These are phyloP conservation scores for Hypoxylon crocopeplum DNA, from an alignment of 495 filamentous ascomycete genomes.

Conservation along the genomic window DNA sequence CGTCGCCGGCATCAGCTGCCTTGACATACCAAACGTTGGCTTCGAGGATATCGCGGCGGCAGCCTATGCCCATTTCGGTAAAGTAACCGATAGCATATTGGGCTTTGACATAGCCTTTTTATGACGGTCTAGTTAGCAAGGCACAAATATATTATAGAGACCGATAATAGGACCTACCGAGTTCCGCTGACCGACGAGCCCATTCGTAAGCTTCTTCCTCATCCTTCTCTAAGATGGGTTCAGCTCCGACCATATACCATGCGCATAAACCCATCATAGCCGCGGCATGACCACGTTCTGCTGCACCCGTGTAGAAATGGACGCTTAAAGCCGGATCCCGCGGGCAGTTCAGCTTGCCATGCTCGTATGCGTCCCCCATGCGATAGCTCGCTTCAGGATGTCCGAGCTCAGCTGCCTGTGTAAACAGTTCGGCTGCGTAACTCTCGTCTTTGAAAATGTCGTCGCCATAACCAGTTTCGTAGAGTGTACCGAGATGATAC, in stretches of 20 bases:
- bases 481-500: slow-evolving; percentile 86
- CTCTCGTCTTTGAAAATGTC: slow-evolving; percentile 88
- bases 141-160: neutral
- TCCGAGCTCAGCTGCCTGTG: slow-evolving; percentile 90
- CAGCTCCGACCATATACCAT: slow-evolving; percentile 97
- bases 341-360: slow-evolving; percentile 85
- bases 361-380: slow-evolving; percentile 96
- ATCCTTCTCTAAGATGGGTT: slow-evolving; percentile 91
- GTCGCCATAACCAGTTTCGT: slow-evolving; percentile 88
- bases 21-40: slow-evolving; percentile 99
- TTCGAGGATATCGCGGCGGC: slow-evolving; percentile 88
- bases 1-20: slow-evolving; percentile 91
- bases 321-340: slow-evolving; percentile 92
- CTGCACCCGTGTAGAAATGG: slow-evolving; percentile 95
- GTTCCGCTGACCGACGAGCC: slow-evolving; percentile 84
- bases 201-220: slow-evolving; percentile 97
- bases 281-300: slow-evolving; percentile 78
- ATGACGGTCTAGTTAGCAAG: slow-evolving; percentile 16
- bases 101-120: slow-evolving; percentile 83
- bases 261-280: slow-evolving; percentile 99
- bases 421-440: slow-evolving; percentile 94
- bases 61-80: slow-evolving; percentile 97
- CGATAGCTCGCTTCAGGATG: slow-evolving; percentile 83
- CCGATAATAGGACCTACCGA: slow-evolving; percentile 64
- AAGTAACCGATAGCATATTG: slow-evolving; percentile 97